Evolutionary conservation across 78 protist genomes (phyloP).

Genomic region (Planoprotostelium fungivorum): DNA sequence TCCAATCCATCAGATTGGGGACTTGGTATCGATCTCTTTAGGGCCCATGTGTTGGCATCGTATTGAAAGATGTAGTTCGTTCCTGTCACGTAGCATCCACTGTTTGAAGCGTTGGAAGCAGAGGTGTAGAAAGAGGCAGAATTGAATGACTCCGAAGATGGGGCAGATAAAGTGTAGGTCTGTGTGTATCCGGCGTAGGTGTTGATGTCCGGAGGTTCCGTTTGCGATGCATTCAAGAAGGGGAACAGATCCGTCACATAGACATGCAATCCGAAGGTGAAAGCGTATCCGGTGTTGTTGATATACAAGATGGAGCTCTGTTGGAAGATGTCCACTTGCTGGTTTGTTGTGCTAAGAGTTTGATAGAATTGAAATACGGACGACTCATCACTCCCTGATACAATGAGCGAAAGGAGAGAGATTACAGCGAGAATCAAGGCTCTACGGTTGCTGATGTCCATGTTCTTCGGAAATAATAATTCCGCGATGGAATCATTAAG

Average conservation of each 20-base stretch:
- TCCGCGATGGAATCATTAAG: too few relatives aligned
- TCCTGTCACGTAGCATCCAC: neutral
- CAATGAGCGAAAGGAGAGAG: too few relatives aligned
- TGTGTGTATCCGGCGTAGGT: neutral
- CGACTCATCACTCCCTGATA: too few relatives aligned
- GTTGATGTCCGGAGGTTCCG: neutral
- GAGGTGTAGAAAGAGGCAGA: neutral
- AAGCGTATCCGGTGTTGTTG: neutral
- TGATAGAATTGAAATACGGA: neutral
- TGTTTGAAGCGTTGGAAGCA: neutral
- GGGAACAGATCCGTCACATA: neutral
- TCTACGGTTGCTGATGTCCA: too few relatives aligned
- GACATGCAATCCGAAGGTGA: neutral
- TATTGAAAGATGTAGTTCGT: neutral
- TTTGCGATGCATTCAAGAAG: neutral
- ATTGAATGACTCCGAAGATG: neutral
- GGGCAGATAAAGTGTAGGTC: neutral
- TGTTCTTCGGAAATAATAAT: too few relatives aligned
- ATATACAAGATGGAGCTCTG: neutral
- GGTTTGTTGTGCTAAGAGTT: neutral
- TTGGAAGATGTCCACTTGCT: neutral
- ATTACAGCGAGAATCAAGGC: too few relatives aligned
- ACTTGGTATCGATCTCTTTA: neutral
- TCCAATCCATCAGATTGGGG: neutral
- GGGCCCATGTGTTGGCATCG: neutral